phyloP scores from a whole-genome alignment of 2,329 filamentous ascomycete species.

The Hyphodiscus sp. region DNA sequence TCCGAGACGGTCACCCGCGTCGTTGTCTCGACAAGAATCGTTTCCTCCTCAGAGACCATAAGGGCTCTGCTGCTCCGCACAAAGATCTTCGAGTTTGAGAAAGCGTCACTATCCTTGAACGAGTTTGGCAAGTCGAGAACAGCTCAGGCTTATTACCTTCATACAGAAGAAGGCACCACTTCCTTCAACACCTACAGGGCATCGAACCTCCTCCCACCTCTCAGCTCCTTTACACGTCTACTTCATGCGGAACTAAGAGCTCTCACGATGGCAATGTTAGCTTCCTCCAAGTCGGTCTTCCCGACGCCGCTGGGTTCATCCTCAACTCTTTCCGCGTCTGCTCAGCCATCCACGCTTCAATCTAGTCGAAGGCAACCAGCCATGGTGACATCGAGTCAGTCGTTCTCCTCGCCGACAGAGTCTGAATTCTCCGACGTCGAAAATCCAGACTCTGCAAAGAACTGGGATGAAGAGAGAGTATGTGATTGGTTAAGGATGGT shows the following conservation, averaged over 20 bases:
- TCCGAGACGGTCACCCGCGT: neutral
- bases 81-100: neutral
- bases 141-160: neutral
- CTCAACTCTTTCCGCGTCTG: slow-evolving; percentile 38
- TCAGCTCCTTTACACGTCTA: neutral
- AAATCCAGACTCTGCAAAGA: slow-evolving; percentile 67
- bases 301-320: slow-evolving; percentile 47
- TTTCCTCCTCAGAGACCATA: neutral
- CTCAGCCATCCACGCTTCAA: slow-evolving; percentile 44
- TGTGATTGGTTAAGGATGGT: slow-evolving; percentile 87
- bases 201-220: neutral
- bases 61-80: neutral
- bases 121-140: neutral
- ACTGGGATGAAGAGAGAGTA: slow-evolving; percentile 88
- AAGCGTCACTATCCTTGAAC: neutral
- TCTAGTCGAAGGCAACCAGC: slow-evolving; percentile 47
- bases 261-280: slow-evolving; percentile 65
- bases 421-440: slow-evolving; percentile 88
- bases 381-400: slow-evolving; percentile 44
- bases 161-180: neutral
- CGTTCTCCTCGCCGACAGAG: slow-evolving; percentile 73
- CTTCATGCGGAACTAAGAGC: slow-evolving; percentile 22
- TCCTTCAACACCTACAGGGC: neutral
- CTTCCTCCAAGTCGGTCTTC: slow-evolving; percentile 67
- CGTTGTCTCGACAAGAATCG: neutral